Conservation (phyloP, 1,284 basidiomycete genomes). For the Trametes sp. region DNA sequence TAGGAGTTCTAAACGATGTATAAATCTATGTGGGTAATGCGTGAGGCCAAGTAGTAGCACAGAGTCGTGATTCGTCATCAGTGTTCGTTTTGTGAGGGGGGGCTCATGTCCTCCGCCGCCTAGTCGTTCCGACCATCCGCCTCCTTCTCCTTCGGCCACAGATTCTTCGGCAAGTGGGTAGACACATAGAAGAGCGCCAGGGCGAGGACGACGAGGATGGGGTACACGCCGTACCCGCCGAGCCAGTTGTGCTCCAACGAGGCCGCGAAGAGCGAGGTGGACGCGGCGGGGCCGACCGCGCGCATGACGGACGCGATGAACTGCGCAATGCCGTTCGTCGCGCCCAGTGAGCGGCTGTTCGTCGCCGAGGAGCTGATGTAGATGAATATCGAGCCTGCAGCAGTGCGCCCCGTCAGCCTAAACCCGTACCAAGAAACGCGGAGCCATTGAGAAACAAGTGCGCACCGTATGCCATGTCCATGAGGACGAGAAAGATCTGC, state of each 20-base stretch:
- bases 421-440: too few species aligned
- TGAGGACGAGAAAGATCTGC: slow-evolving; percentile 38
- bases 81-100: too few species aligned
- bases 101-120: neutral
- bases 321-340: slow-evolving; percentile 70
- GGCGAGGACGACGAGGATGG: slow-evolving; percentile 36
- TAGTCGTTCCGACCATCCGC: slow-evolving; percentile 4
- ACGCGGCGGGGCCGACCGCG: slow-evolving; percentile 74
- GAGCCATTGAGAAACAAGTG: too few species aligned
- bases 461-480: slow-evolving; percentile 47
- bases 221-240: slow-evolving; percentile 44
- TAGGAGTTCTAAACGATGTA: too few species aligned
- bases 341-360: slow-evolving; percentile 71
- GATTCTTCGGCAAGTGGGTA: slow-evolving; percentile 28
- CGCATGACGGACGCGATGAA: slow-evolving; percentile 55
- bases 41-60: too few species aligned
- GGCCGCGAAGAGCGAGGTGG: slow-evolving; percentile 74
- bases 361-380: slow-evolving; percentile 67
- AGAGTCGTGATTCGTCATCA: too few species aligned
- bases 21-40: too few species aligned
- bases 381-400: slow-evolving; percentile 45
- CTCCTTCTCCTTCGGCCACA: slow-evolving; percentile 30
- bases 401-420: neutral
- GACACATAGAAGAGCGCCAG: slow-evolving; percentile 28
- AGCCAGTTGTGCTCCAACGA: slow-evolving; percentile 58